Conservation (phyloP, 106 monocot genomes). For the Alisma plantagoaquatica region DNA sequence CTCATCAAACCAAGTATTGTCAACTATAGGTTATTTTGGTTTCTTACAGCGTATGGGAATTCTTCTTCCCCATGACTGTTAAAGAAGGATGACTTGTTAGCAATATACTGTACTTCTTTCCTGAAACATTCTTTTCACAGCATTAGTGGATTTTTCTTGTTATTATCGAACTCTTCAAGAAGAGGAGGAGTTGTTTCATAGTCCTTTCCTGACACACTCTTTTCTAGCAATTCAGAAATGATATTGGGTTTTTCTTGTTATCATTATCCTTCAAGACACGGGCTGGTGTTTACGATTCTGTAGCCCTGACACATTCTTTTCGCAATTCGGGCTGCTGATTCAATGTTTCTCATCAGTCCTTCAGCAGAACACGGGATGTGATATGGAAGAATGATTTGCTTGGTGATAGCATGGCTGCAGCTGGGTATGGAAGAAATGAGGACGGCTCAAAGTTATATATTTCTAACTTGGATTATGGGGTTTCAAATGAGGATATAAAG, state of each 20-base stretch:
- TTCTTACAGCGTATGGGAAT: no score
- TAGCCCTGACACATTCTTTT: slow-evolving; percentile 34
- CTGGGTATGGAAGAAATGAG: slow-evolving; percentile 48
- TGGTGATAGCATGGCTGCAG: slow-evolving; percentile 64
- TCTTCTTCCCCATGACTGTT: no score
- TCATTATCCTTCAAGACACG: slow-evolving; percentile 19
- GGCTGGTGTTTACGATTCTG: slow-evolving; percentile 18
- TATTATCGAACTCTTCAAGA: background rate
- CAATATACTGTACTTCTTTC: no score
- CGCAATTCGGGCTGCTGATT: slow-evolving; percentile 31
- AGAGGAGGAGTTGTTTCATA: background rate
- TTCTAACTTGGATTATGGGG: slow-evolving; percentile 94
- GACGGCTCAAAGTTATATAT: slow-evolving; percentile 78
- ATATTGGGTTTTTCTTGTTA: slow-evolving; percentile 21
- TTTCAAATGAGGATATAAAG: slow-evolving; percentile 96
- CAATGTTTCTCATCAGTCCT: slow-evolving; percentile 56
- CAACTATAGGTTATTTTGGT: slow-evolving; percentile 5
- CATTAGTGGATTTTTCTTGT: background rate
- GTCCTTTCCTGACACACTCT: background rate
- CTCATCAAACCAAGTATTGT: slow-evolving; percentile 6
- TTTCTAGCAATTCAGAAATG: background rate
- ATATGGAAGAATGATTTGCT: slow-evolving; percentile 73
- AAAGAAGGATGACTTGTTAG: no score
- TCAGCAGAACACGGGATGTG: slow-evolving; percentile 58
- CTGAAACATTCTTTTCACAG: background rate